Base-by-base conservation (phyloP, 257 asterid species). In the Fraxinus cuspidata region DNA sequence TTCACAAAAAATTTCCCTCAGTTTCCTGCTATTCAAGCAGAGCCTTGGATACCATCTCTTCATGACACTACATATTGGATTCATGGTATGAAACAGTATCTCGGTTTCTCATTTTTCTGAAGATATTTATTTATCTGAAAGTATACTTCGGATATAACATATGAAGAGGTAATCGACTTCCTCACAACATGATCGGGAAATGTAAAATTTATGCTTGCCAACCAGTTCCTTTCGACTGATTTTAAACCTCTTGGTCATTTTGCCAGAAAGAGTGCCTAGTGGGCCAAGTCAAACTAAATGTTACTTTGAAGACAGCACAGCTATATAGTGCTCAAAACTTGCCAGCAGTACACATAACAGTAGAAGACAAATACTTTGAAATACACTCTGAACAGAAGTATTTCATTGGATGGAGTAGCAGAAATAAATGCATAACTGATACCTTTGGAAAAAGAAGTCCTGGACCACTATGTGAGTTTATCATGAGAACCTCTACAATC, bases 381-480 rank as follows among this genome's bases (percentile, higher is more conserved):
- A 72, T 32, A 32, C 34, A 16, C 27, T 53, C 27, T 0, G 23
- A 18, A 63, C 34, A 63, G 9, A 18, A 63, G 32, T 63, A n/a
- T 19, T 56, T 77, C 31, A 49, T 27, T 65, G 16, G 16, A 67
- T 7, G 34, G 18, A 35, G 58, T 21, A 53, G 31, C 38, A 11
- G 72, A 28, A 19, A 64, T 38, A 37, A 44, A 74, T 5, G 40
- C 13, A 25, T 13, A 38, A 69, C 3, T 42, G 7, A 27, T 72
- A 82, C 86, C 86, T 82, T 79, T 1, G 86, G 86, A 72, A 82
- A 82, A 53, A 82, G 16, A 49, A 82, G 86, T 68, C 86, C 83
- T 34, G 86, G 81, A 31, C 84, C 86, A 23, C 83, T 82, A 71
- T 83, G 77, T 71, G 86, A 82, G 77, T 65, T 82, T 76, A 82